phyloP scores from a whole-genome alignment of 768 basidiomycete genomes.

The Agaricus blazei region DNA sequence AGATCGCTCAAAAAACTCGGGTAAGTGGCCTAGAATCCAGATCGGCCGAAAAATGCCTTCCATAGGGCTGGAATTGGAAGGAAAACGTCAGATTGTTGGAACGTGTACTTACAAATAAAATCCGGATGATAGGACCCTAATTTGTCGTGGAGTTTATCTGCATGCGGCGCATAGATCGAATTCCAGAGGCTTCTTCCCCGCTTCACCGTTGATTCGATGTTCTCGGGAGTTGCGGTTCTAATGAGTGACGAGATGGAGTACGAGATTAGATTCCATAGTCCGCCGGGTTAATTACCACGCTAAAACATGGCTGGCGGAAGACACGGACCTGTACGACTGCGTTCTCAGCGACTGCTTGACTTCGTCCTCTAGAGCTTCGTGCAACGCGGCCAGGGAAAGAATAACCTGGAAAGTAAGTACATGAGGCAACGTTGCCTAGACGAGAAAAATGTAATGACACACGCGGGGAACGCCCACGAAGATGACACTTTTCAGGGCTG shows the following conservation, averaged over 20 bases:
- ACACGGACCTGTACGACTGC: slow-evolving; percentile 53
- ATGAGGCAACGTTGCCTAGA: slow-evolving; percentile 3
- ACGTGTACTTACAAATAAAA: slow-evolving; percentile 75
- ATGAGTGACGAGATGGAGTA: slow-evolving; percentile 16
- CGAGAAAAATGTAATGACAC: slow-evolving; percentile 22
- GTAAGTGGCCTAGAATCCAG: slow-evolving; percentile 1
- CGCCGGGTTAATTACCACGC: slow-evolving; percentile 9
- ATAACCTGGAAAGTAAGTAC: slow-evolving; percentile 55
- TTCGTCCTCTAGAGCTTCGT: slow-evolving; percentile 75
- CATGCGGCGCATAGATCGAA: slow-evolving; percentile 85
- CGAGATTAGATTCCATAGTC: slow-evolving; percentile 10
- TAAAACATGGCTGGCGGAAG: slow-evolving; percentile 10
- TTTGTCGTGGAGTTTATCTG: slow-evolving; percentile 84
- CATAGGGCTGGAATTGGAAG: slow-evolving; percentile 25
- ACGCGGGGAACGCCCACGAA: slow-evolving; percentile 87
- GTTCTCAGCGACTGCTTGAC: slow-evolving; percentile 70
- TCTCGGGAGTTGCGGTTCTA: slow-evolving; percentile 56
- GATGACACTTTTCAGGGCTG: slow-evolving; percentile 83
- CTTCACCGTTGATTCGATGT: slow-evolving; percentile 62
- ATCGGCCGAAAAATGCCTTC: slow-evolving; percentile 8
- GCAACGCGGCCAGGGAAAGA: slow-evolving; percentile 71
- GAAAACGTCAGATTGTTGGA: slow-evolving; percentile 23
- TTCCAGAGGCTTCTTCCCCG: slow-evolving; percentile 77
- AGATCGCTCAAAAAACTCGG: slow-evolving; percentile 5
- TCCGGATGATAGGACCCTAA: slow-evolving; percentile 87